Conservation (phyloP, 1,284 basidiomycete species). For the Cryptococcus sp. region DNA sequence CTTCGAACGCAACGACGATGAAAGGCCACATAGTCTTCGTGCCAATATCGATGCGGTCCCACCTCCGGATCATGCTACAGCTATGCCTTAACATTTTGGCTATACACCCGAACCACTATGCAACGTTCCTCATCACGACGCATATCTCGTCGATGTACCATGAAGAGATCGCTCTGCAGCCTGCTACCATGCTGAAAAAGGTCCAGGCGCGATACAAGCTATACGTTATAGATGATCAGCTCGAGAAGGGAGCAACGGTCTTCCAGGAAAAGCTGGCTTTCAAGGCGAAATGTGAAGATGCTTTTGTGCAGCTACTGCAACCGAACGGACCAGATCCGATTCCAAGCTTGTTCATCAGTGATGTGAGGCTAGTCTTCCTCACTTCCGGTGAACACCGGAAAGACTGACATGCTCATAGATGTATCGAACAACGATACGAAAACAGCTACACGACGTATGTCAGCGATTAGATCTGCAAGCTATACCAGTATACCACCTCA, state of each 20-base stretch:
- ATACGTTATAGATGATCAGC: background rate
- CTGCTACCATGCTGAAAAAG: background rate
- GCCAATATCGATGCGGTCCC: slow-evolving; percentile 6
- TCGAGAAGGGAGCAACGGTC: background rate
- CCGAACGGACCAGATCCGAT: background rate
- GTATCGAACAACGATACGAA: background rate
- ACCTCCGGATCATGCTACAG: slow-evolving; percentile 3
- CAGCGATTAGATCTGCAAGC: background rate
- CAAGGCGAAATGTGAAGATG: background rate
- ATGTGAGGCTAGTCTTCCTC: background rate
- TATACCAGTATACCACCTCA: background rate
- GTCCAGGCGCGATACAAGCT: background rate
- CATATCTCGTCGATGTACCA: background rate
- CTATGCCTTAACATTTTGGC: slow-evolving; percentile 4
- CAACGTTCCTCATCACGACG: slow-evolving; percentile 3
- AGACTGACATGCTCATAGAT: background rate
- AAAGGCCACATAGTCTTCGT: background rate
- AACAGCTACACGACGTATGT: background rate
- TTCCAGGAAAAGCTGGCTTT: slow-evolving; percentile 1
- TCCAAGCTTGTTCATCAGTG: background rate
- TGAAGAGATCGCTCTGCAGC: background rate
- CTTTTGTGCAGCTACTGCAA: background rate
- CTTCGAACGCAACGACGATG: too few species aligned
- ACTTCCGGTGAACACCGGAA: background rate
- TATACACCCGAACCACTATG: background rate